A percentile compares a stretch with the other conserved stretches of the same genome.
phyloP scores from a whole-genome alignment of 352 stramenopile genomes.

The Elongisporangium undulatum region DNA sequence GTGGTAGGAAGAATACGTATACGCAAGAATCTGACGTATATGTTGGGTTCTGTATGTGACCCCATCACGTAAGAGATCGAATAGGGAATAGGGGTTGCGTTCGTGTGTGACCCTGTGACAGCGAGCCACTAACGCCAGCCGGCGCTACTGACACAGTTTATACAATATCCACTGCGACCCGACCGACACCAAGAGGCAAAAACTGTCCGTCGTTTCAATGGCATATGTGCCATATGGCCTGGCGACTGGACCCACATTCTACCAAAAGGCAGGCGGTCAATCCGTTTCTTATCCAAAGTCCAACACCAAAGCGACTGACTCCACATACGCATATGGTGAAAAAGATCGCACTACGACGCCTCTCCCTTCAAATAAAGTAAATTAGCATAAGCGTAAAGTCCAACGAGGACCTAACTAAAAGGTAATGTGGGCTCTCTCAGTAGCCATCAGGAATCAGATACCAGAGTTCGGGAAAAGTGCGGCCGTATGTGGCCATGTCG shows the following conservation, averaged over 20 bases:
- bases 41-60: background rate
- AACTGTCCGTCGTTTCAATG: background rate
- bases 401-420: background rate
- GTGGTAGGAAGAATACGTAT: background rate
- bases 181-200: background rate
- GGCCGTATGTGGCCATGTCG: constrained; percentile 38
- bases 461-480: constrained; percentile 43
- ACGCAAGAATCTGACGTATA: background rate
- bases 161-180: background rate
- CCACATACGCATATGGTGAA: background rate
- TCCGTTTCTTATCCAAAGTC: background rate
- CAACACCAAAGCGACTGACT: background rate
- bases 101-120: background rate
- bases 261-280: background rate
- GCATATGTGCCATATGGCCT: background rate
- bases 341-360: background rate
- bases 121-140: background rate
- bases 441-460: constrained; percentile 24
- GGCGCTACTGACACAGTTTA: constrained; percentile 1
- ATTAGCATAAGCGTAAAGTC: background rate
- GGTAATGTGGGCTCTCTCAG: background rate
- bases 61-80: background rate
- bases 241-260: background rate
- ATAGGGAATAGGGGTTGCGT: background rate
- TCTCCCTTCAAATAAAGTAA: background rate